Evolutionary conservation across 2,329 filamentous ascomycete genomes (phyloP).

Genomic region (Exophiala sp.): DNA sequence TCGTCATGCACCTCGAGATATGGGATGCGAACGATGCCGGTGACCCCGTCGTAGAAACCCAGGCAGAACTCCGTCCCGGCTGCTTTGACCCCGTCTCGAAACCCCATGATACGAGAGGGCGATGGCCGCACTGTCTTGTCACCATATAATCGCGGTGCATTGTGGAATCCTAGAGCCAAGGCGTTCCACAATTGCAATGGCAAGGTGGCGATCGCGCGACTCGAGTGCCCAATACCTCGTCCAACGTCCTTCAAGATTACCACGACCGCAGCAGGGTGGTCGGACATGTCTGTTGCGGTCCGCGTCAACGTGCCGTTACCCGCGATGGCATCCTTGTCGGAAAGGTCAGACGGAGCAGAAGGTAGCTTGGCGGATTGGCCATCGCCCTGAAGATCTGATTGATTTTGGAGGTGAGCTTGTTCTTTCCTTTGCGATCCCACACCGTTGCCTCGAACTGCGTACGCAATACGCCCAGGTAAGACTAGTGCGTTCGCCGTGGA

Average conservation of each 20-base stretch:
- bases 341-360: background rate
- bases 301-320: background rate
- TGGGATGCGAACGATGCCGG: constrained; percentile 42
- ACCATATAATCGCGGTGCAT: constrained; percentile 49
- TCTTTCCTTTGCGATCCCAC: constrained; percentile 16
- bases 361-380: constrained; percentile 21
- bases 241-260: constrained; percentile 24
- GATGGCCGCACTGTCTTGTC: constrained; percentile 45
- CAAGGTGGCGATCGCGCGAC: constrained; percentile 28
- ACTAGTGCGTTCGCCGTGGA: constrained; percentile 17
- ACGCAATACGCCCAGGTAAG: constrained; percentile 24
- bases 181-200: constrained; percentile 47
- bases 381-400: constrained; percentile 24
- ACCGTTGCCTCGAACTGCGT: constrained; percentile 19
- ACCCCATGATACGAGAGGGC: constrained; percentile 40
- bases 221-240: constrained; percentile 25
- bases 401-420: constrained; percentile 6
- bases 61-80: constrained; percentile 43
- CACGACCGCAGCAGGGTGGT: constrained; percentile 10
- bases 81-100: constrained; percentile 42
- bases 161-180: constrained; percentile 49
- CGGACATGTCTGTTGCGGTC: constrained; percentile 12
- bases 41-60: constrained; percentile 42
- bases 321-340: background rate
- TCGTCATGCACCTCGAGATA: constrained; percentile 38